phyloP scores from a whole-genome alignment of 1,139 yeast species.

The Magnusiomyces clavatus region DNA sequence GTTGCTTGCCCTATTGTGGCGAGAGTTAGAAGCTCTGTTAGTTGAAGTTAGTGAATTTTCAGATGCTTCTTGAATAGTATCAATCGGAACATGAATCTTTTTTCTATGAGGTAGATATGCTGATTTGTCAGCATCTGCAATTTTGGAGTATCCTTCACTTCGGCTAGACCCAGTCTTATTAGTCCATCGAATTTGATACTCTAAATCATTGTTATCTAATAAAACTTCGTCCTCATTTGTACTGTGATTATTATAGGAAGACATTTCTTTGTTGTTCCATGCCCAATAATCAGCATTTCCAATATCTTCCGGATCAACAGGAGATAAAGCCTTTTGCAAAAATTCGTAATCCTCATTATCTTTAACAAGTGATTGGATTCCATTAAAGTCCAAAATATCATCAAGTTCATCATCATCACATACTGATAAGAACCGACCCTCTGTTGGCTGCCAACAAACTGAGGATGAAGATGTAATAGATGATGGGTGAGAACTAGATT shows the following conservation, averaged over 20 bases:
- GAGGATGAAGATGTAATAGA: conserved; percentile 1
- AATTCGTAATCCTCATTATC: conserved; percentile 68
- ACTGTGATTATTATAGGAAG: conserved; percentile 17
- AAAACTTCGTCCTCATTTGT: conserved; percentile 9
- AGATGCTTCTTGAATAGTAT: conserved; percentile 23
- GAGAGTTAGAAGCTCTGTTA: conserved; percentile 48
- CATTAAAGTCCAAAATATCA: conserved; percentile 40
- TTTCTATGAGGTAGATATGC: conserved; percentile 77
- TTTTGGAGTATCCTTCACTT: conserved; percentile 67
- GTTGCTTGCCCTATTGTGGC: conserved; percentile 82
- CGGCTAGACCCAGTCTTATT: conserved; percentile 54
- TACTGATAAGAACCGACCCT: conserved; percentile 41
- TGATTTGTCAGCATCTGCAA: conserved; percentile 63
- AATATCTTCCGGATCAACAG: conserved; percentile 30
- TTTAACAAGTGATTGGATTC: conserved; percentile 47
- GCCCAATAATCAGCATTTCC: conserved; percentile 54
- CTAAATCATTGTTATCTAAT: conserved; percentile 4
- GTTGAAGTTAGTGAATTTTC: conserved; percentile 17
- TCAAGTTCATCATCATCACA: conserved; percentile 37
- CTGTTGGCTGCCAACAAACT: conserved; percentile 19
- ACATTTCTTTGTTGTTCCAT: conserved; percentile 47
- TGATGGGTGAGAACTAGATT: conserved; percentile 3
- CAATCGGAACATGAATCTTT: conserved; percentile 40
- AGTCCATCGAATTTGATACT: conserved; percentile 12
- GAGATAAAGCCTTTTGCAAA: conserved; percentile 41